Percentiles rank a stretch among this genome's conserved stretches.
Conservation (phyloP, 495 filamentous ascomycete genomes). For the Hyaloscypha bicolor region DNA sequence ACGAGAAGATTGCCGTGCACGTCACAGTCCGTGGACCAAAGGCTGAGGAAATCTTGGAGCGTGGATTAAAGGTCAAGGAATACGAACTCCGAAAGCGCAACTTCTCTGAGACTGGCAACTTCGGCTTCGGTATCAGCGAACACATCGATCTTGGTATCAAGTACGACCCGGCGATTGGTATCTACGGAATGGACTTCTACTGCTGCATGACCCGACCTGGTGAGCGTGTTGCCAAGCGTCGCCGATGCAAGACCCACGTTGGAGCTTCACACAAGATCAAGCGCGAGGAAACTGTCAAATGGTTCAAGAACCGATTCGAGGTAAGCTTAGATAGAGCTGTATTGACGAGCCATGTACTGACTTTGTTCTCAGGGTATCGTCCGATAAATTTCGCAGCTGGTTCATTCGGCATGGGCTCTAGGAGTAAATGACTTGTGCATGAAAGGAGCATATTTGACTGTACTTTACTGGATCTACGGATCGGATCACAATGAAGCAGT, state of each 20-base stretch:
- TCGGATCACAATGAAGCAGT: slow-evolving; percentile 44
- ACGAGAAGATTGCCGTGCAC: slow-evolving; percentile 99
- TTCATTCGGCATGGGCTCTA: slow-evolving; percentile 38
- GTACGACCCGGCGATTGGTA: slow-evolving; percentile 99
- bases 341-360: not conserved
- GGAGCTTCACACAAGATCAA: slow-evolving; percentile 90
- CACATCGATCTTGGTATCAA: slow-evolving; percentile 99
- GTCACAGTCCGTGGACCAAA: slow-evolving; percentile 99
- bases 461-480: slow-evolving; percentile 37
- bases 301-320: slow-evolving; percentile 99
- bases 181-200: slow-evolving; percentile 99
- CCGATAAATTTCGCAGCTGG: slow-evolving; percentile 29
- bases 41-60: slow-evolving; percentile 99
- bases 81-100: slow-evolving; percentile 98
- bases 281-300: slow-evolving; percentile 92
- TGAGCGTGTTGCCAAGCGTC: slow-evolving; percentile 94
- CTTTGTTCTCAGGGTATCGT: slow-evolving; percentile 30
- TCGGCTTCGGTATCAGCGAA: slow-evolving; percentile 99
- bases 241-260: slow-evolving; percentile 82
- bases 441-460: slow-evolving; percentile 34
- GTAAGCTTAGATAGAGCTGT: slow-evolving; percentile 83
- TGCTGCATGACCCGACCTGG: slow-evolving; percentile 99
- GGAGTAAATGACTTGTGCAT: slow-evolving; percentile 37
- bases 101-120: slow-evolving; percentile 99
- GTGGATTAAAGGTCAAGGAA: slow-evolving; percentile 99